phyloP scores from a whole-genome alignment of 2,329 filamentous ascomycete species.

The Fusarium verrucosum region DNA sequence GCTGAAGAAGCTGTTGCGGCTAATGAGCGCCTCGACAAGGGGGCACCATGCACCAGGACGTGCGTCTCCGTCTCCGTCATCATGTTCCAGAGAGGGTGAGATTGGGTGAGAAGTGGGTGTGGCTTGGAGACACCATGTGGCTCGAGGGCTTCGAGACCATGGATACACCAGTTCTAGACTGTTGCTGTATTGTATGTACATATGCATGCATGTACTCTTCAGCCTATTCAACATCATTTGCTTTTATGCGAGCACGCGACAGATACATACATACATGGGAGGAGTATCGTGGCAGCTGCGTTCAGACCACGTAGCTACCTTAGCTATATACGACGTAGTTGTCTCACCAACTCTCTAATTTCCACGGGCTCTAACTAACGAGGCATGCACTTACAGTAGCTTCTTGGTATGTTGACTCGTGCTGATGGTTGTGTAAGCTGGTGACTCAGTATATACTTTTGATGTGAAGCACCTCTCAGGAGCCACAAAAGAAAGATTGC shows the following conservation, averaged over 20 bases:
- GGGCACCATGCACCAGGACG: conserved; percentile 16
- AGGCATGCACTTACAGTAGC: no score
- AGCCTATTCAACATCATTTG: conserved; percentile 15
- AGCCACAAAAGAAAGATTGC: background rate
- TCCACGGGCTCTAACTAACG: background rate
- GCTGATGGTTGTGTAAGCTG: background rate
- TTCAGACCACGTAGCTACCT: background rate
- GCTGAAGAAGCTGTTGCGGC: conserved; percentile 4
- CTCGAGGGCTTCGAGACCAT: conserved; percentile 26
- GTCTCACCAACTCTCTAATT: background rate
- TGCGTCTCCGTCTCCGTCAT: conserved; percentile 24
- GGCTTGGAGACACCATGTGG: conserved; percentile 25
- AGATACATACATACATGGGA: conserved; percentile 5
- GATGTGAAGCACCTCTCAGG: conserved; percentile 1
- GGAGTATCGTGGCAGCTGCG: background rate
- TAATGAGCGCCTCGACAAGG: conserved; percentile 9
- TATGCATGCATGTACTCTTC: background rate
- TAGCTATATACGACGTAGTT: no score
- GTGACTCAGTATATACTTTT: conserved; percentile 5
- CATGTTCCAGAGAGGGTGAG: conserved; percentile 4
- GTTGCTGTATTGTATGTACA: background rate
- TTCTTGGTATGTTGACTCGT: conserved; percentile 4
- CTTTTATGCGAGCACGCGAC: conserved; percentile 1
- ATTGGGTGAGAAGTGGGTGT: conserved; percentile 10
- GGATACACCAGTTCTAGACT: conserved; percentile 6